These are phyloP conservation scores for Rhizopogon parksii DNA, from an alignment of 1,284 basidiomycete species.

Conservation along the genomic window DNA sequence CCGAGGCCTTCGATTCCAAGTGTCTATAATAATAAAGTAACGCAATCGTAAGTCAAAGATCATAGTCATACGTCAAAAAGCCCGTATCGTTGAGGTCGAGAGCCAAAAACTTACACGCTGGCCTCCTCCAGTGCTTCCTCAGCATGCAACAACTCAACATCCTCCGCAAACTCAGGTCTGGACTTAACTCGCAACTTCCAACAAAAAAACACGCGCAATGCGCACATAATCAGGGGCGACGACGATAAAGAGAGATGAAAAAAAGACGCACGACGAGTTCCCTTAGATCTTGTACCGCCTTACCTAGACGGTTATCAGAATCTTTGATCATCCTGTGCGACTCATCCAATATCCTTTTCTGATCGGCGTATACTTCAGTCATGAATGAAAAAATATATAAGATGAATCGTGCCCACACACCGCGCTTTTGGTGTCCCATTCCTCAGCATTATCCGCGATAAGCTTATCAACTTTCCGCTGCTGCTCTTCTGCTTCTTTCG, in stretches of 20 bases:
- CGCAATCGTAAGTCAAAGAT: neutral
- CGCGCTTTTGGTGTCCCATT: slow-evolving; percentile 76
- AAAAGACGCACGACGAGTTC: slow-evolving; percentile 59
- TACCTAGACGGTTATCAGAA: slow-evolving; percentile 52
- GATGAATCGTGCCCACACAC: slow-evolving; percentile 39
- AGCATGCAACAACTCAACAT: slow-evolving; percentile 52
- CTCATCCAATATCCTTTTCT: slow-evolving; percentile 74
- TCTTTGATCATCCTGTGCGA: slow-evolving; percentile 77
- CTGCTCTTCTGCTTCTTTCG: slow-evolving; percentile 59
- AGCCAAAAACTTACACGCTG: slow-evolving; percentile 25
- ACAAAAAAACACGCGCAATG: slow-evolving; percentile 1
- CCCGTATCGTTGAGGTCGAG: neutral
- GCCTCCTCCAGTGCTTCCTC: slow-evolving; percentile 51
- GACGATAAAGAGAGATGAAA: slow-evolving; percentile 12
- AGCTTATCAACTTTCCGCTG: slow-evolving; percentile 58
- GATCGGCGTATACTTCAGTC: slow-evolving; percentile 8
- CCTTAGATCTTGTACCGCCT: slow-evolving; percentile 56
- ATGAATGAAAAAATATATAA: neutral
- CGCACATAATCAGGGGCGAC: slow-evolving; percentile 1
- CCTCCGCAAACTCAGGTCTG: slow-evolving; percentile 40
- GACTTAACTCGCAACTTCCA: slow-evolving; percentile 40
- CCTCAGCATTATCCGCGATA: slow-evolving; percentile 56
- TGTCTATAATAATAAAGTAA: neutral
- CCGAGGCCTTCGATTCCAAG: slow-evolving; percentile 1
- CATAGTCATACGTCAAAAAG: neutral